A percentile compares a stretch with the other conserved stretches of the same genome.
These are phyloP conservation scores for Serendipita sp. DNA, from an alignment of 768 basidiomycete genomes.

Conservation along the genomic window DNA sequence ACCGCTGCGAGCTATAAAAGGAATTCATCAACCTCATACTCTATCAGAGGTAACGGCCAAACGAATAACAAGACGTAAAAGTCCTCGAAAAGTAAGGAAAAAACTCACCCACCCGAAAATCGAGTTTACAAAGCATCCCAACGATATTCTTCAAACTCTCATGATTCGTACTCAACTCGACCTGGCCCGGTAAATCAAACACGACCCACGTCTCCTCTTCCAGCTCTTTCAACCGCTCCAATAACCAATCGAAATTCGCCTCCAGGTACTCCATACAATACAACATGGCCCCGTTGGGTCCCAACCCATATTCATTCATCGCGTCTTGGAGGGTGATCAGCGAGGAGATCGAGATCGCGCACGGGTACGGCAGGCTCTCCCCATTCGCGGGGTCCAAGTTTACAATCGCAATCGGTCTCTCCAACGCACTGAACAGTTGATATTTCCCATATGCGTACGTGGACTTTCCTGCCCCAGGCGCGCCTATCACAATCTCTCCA, in stretches of 20 bases:
- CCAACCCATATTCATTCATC: conserved; percentile 70
- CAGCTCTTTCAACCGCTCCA: conserved; percentile 46
- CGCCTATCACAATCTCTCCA: conserved; percentile 73
- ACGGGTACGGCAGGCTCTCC: conserved; percentile 81
- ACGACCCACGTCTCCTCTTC: conserved; percentile 71
- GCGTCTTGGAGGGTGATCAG: conserved; percentile 78
- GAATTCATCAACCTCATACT: not conserved
- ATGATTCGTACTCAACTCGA: conserved; percentile 94
- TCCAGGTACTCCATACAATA: conserved; percentile 97
- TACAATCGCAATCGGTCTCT: conserved; percentile 74
- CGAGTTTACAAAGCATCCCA: conserved; percentile 48
- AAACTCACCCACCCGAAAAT: conserved; percentile 82
- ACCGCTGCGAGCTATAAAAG: conserved; percentile 66
- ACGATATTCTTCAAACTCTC: conserved; percentile 74
- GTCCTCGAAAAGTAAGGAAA: too few species aligned
- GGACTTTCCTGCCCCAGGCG: conserved; percentile 77
- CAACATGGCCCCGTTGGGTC: conserved; percentile 92
- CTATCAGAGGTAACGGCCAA: not conserved
- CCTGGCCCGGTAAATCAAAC: conserved; percentile 95
- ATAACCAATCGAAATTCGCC: conserved; percentile 82
- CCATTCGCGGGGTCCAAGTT: conserved; percentile 96
- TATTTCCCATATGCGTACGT: conserved; percentile 80
- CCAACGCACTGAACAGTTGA: conserved; percentile 75
- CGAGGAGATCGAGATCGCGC: conserved; percentile 67
- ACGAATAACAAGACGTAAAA: too few species aligned